Evolutionary conservation across 148 eudicot species (phyloP).

Genomic region (Rhododendron ferrugineum): DNA sequence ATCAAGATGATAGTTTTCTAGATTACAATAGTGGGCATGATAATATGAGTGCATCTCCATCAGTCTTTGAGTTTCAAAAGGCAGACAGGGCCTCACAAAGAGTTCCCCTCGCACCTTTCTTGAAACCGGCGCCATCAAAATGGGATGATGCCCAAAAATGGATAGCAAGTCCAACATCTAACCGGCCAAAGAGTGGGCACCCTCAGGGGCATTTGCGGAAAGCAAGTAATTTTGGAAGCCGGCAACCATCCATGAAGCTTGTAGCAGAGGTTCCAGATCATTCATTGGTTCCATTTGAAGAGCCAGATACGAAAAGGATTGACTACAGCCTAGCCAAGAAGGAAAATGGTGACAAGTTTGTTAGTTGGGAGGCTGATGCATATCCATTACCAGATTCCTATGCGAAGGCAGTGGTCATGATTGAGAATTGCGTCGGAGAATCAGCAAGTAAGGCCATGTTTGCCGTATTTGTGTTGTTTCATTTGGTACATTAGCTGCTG

Average conservation of each 20-base stretch:
- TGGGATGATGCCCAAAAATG: slow-evolving; percentile 89
- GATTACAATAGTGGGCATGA: slow-evolving; percentile 43
- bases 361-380: slow-evolving; percentile 41
- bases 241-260: slow-evolving; percentile 44
- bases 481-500: neutral
- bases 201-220: slow-evolving; percentile 28
- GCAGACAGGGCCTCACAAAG: slow-evolving; percentile 45
- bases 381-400: slow-evolving; percentile 30
- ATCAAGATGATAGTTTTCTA: slow-evolving; percentile 31
- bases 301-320: slow-evolving; percentile 56
- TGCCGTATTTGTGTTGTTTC: neutral
- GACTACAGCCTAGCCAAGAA: slow-evolving; percentile 38
- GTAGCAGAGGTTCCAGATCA: slow-evolving; percentile 54
- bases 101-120: slow-evolving; percentile 46
- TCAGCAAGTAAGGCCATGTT: slow-evolving; percentile 37
- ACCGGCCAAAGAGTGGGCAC: slow-evolving; percentile 35
- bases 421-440: slow-evolving; percentile 39
- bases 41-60: slow-evolving; percentile 22
- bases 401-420: slow-evolving; percentile 27
- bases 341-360: slow-evolving; percentile 30
- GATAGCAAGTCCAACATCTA: slow-evolving; percentile 67
- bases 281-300: slow-evolving; percentile 48
- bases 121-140: slow-evolving; percentile 72
- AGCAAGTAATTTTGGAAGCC: slow-evolving; percentile 31
- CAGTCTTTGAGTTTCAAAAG: slow-evolving; percentile 65